A percentile compares a stretch with the other conserved stretches of the same genome.
These are phyloP conservation scores for Prunus persica DNA, from an alignment of 306 rosid genomes.

Conservation along the genomic window DNA sequence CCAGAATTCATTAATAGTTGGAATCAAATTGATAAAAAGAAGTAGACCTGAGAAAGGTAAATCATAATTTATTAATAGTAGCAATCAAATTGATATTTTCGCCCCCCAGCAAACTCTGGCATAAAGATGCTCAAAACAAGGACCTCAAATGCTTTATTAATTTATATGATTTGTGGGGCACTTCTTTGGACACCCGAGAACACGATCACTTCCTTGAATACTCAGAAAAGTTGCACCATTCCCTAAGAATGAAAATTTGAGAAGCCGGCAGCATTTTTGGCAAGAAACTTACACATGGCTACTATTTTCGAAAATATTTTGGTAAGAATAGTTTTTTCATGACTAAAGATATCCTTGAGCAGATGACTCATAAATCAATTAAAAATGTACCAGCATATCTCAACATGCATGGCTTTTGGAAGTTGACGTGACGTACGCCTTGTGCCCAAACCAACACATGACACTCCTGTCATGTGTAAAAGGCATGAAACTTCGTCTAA, in stretches of 20 bases:
- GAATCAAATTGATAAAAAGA: conserved; percentile 34
- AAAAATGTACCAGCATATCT: too few species aligned
- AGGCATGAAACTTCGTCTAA: background rate
- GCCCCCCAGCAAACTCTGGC: background rate
- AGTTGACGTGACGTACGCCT: background rate
- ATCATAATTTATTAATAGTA: background rate
- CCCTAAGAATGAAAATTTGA: background rate
- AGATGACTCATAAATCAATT: too few species aligned
- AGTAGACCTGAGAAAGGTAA: conserved; percentile 47
- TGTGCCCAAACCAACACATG: background rate
- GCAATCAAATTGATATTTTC: background rate
- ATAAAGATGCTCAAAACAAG: conserved; percentile 1
- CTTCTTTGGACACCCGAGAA: background rate
- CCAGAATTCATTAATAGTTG: background rate
- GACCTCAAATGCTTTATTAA: background rate
- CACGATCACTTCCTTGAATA: background rate
- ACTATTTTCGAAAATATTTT: background rate
- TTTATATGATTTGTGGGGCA: too few species aligned
- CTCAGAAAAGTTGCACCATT: background rate
- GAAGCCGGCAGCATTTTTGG: background rate
- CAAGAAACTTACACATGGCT: background rate
- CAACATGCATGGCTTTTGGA: too few species aligned
- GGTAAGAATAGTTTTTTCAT: too few species aligned
- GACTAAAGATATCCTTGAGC: too few species aligned
- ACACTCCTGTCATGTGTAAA: background rate